A percentile compares a stretch with the other conserved stretches of the same genome.
Evolutionary conservation across 768 basidiomycete species (phyloP).

Genomic region (Boletus insuetus): DNA sequence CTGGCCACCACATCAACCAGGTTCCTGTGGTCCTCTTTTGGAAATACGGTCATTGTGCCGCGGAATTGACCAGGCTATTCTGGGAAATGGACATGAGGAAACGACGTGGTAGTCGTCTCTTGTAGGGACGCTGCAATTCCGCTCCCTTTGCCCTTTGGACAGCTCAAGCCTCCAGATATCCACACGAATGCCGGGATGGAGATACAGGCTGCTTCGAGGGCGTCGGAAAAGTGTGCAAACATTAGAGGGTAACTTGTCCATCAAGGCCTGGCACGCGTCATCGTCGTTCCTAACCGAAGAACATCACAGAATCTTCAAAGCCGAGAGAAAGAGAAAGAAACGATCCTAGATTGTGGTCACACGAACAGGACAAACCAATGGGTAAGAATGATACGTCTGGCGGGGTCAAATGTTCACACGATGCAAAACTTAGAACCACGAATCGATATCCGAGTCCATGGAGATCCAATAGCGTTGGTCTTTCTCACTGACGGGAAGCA

Average conservation of each 20-base stretch:
- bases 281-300: background rate
- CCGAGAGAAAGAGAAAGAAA: background rate
- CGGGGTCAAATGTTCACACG: background rate
- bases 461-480: background rate
- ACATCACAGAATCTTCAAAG: background rate
- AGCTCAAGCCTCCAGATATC: background rate
- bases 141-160: too few relatives aligned
- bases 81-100: too few relatives aligned
- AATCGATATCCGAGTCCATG: background rate
- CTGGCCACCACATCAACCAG: too few relatives aligned
- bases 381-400: background rate
- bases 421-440: background rate
- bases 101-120: too few relatives aligned
- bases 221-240: background rate
- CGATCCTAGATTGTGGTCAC: background rate
- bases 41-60: too few relatives aligned
- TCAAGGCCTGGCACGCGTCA: too few relatives aligned
- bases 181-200: background rate
- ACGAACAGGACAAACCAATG: background rate
- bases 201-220: background rate
- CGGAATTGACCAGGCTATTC: too few relatives aligned
- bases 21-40: too few relatives aligned
- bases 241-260: background rate
- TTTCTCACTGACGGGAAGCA: constrained; percentile 9
- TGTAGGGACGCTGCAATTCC: too few relatives aligned